phyloP scores from a whole-genome alignment of 1,284 basidiomycete species.

The Irpex lacteus region DNA sequence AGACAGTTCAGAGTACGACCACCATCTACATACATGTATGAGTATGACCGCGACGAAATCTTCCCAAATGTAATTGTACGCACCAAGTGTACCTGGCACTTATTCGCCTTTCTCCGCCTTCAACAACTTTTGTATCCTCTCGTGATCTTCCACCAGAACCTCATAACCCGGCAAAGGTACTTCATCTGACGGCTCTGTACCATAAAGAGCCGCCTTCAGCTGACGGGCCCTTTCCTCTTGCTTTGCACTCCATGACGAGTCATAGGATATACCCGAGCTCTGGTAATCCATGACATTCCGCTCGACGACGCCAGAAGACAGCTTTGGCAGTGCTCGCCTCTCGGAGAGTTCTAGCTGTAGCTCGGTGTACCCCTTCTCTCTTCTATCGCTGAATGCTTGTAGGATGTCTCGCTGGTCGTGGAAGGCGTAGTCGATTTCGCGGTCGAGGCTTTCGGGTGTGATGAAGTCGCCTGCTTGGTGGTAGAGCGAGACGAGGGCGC shows the following conservation, averaged over 20 bases:
- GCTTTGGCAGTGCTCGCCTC: not conserved
- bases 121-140: constrained; percentile 24
- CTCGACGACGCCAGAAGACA: constrained; percentile 2
- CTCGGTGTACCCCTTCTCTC: constrained; percentile 9
- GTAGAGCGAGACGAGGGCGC: constrained; percentile 69
- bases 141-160: constrained; percentile 47
- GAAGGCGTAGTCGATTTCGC: constrained; percentile 65
- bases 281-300: constrained; percentile 34
- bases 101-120: constrained; percentile 3
- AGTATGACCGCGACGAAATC: too few relatives aligned
- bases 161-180: constrained; percentile 48
- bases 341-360: constrained; percentile 10
- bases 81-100: not conserved
- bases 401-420: constrained; percentile 23
- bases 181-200: constrained; percentile 36
- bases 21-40: too few relatives aligned
- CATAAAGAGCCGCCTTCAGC: constrained; percentile 60
- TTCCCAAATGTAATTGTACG: not conserved
- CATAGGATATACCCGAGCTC: too few relatives aligned
- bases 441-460: constrained; percentile 61
- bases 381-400: constrained; percentile 5
- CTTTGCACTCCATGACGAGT: constrained; percentile 16
- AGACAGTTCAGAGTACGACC: too few relatives aligned
- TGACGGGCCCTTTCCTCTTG: constrained; percentile 38
- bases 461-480: constrained; percentile 67